These are phyloP conservation scores for Paraphaeosphaeria minitans DNA, from an alignment of 2,329 filamentous ascomycete species.

Conservation along the genomic window DNA sequence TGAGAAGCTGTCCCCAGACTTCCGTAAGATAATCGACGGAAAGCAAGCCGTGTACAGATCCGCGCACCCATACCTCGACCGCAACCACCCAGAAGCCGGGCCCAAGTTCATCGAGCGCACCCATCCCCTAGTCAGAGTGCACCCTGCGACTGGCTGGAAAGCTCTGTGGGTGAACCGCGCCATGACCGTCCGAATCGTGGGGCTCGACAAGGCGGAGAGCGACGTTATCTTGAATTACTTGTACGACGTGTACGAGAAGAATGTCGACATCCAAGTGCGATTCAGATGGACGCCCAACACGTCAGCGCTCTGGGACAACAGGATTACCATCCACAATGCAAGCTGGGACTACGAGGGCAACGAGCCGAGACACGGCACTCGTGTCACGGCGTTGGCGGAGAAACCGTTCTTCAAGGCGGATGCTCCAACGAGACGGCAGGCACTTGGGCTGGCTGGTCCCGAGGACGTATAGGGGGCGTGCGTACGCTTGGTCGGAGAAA, in stretches of 20 bases:
- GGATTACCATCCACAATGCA: slow-evolving; percentile 75
- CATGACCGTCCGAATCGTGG: slow-evolving; percentile 72
- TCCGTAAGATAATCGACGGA: slow-evolving; percentile 73
- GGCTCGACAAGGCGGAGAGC: slow-evolving; percentile 70
- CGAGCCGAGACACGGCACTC: slow-evolving; percentile 71
- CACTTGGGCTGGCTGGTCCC: slow-evolving; percentile 66
- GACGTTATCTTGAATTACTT: slow-evolving; percentile 70
- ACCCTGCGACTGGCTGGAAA: slow-evolving; percentile 77
- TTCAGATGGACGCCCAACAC: slow-evolving; percentile 73
- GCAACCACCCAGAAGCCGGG: slow-evolving; percentile 63
- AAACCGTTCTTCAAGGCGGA: slow-evolving; percentile 69
- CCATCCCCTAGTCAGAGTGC: slow-evolving; percentile 71
- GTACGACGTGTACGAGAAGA: slow-evolving; percentile 70
- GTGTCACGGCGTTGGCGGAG: slow-evolving; percentile 73
- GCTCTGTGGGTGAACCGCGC: slow-evolving; percentile 72
- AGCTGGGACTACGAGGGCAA: slow-evolving; percentile 74
- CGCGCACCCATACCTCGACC: slow-evolving; percentile 70
- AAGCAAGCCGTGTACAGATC: slow-evolving; percentile 67
- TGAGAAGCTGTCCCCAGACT: slow-evolving; percentile 72
- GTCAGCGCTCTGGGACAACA: slow-evolving; percentile 73
- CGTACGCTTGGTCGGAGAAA: slow-evolving; percentile 2
- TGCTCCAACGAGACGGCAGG: slow-evolving; percentile 70
- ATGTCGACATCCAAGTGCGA: slow-evolving; percentile 72
- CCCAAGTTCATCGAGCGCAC: slow-evolving; percentile 70
- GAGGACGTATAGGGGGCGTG: slow-evolving; percentile 55